Evolutionary conservation across 345 rosid genomes (phyloP).

Genomic region (Melaleuca alternifolia): DNA sequence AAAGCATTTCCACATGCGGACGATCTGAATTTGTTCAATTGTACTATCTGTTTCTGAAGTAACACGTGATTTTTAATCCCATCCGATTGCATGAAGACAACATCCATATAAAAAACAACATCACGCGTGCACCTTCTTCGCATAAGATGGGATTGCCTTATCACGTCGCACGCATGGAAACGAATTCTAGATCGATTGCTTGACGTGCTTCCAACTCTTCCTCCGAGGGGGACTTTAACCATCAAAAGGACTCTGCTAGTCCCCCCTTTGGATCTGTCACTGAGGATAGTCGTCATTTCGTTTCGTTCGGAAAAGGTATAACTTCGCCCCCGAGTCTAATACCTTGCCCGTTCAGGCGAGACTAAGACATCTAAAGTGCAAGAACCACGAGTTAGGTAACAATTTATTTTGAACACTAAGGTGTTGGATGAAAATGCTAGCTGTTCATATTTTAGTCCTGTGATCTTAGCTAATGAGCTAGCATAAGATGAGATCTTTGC

Average conservation of each 20-base stretch:
- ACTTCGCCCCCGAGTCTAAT: background rate
- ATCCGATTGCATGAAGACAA: background rate
- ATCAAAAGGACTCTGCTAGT: no score
- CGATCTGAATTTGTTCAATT: background rate
- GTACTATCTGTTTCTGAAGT: background rate
- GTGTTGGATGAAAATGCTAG: background rate
- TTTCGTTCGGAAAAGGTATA: background rate
- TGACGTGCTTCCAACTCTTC: background rate
- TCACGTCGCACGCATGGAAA: background rate
- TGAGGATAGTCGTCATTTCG: background rate
- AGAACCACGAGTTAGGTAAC: background rate
- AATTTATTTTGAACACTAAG: background rate
- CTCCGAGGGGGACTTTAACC: background rate
- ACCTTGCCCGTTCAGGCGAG: background rate
- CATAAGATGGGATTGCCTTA: background rate
- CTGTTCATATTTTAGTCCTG: background rate
- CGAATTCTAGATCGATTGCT: background rate
- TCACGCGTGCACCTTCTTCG: background rate
- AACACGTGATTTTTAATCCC: background rate
- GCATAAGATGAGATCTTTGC: background rate
- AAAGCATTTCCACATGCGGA: background rate
- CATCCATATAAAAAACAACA: background rate
- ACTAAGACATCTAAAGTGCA: background rate
- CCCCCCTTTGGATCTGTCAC: background rate
- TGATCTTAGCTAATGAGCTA: background rate